Evolutionary conservation across 306 rosid species (phyloP).

Genomic region (Trifolium subterraneum): DNA sequence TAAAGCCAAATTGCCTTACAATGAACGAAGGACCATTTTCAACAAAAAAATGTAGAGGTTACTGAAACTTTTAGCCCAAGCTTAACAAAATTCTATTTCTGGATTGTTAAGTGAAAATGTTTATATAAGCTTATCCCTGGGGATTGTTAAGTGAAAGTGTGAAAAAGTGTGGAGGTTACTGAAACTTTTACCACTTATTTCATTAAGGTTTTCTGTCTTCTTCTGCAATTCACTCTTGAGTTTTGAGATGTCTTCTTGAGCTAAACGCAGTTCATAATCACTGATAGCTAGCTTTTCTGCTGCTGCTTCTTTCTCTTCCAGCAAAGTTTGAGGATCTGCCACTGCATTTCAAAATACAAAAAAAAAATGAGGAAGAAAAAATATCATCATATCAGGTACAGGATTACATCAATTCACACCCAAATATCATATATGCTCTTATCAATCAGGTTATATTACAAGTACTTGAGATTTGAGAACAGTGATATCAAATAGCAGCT

Average conservation of each 20-base stretch:
- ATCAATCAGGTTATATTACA: neutral
- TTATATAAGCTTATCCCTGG: slow-evolving; percentile 6
- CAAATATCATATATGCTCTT: slow-evolving; percentile 5
- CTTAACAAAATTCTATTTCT: neutral
- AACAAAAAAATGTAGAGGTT: neutral
- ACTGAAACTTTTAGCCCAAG: neutral
- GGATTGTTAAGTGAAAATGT: neutral
- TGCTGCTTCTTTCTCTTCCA: slow-evolving; percentile 82
- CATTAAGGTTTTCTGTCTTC: slow-evolving; percentile 54
- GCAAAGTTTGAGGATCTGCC: slow-evolving; percentile 90
- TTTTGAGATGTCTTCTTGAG: slow-evolving; percentile 84
- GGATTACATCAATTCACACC: neutral
- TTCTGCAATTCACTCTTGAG: slow-evolving; percentile 70
- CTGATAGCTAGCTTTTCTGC: slow-evolving; percentile 86
- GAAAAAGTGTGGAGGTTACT: too few relatives aligned
- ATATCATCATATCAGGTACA: slow-evolving; percentile 11
- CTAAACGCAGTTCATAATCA: slow-evolving; percentile 90
- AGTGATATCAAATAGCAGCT: neutral
- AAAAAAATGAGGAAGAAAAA: slow-evolving; percentile 23
- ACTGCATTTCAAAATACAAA: slow-evolving; percentile 61
- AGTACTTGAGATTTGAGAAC: neutral
- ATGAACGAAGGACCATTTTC: neutral
- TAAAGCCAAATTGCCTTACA: slow-evolving; percentile 27
- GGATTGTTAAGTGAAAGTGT: neutral
- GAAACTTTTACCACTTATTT: slow-evolving; percentile 55